These are phyloP conservation scores for Graphium sp. DNA, from an alignment of 2,329 filamentous ascomycete species.

Conservation along the genomic window DNA sequence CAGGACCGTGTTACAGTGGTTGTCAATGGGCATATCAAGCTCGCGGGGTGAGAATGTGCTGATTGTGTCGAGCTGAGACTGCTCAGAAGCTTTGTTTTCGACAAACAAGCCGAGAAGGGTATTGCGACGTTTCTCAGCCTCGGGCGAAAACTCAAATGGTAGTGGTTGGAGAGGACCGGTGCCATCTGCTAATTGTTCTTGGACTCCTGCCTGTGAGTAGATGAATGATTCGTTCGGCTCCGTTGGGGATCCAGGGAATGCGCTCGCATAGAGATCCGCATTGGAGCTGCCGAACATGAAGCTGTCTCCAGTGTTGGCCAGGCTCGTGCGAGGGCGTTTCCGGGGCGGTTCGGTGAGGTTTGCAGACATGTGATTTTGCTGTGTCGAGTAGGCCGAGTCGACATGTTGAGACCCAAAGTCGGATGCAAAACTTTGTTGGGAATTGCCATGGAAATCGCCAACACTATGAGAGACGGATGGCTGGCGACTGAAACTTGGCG, in stretches of 20 bases:
- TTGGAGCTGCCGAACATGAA: constrained; percentile 32
- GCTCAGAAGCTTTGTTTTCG: constrained; percentile 54
- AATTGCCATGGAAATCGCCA: constrained; percentile 52
- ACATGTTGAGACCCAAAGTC: constrained; percentile 58
- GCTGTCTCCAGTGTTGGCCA: constrained; percentile 38
- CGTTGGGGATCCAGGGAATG: constrained; percentile 56
- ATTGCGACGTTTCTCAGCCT: constrained; percentile 65
- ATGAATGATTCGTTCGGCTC: constrained; percentile 69
- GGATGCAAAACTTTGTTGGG: constrained; percentile 69
- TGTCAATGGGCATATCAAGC: constrained; percentile 82
- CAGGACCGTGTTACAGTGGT: constrained; percentile 73
- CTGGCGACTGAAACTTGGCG: constrained; percentile 55
- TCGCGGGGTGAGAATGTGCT: constrained; percentile 61
- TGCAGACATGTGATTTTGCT: constrained; percentile 16
- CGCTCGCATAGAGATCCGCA: constrained; percentile 23
- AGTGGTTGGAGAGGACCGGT: constrained; percentile 48
- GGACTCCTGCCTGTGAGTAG: constrained; percentile 35
- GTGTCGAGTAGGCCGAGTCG: constrained; percentile 56
- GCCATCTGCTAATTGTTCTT: constrained; percentile 29
- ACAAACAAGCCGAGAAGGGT: constrained; percentile 72
- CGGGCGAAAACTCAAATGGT: constrained; percentile 39
- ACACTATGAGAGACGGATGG: constrained; percentile 50
- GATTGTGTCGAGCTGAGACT: constrained; percentile 59
- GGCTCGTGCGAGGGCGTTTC: constrained; percentile 51
- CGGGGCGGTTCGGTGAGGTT: constrained; percentile 49